Conservation (phyloP, 306 rosid genomes). For the Vigna reflexopilosa region DNA sequence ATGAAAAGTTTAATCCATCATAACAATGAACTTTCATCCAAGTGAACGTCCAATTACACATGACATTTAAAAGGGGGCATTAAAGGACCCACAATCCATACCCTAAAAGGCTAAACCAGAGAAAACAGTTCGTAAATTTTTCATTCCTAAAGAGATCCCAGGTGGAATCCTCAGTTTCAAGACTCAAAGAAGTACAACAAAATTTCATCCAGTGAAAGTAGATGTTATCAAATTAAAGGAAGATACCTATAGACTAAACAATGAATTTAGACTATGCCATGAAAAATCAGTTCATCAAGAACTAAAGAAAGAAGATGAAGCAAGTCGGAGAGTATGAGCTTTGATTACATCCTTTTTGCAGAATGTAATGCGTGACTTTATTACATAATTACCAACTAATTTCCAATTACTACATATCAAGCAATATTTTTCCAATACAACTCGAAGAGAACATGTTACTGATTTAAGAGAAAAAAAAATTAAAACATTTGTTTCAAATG, state of each 20-base stretch:
- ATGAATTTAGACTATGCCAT: not conserved
- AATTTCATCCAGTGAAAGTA: not conserved
- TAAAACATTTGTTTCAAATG: not conserved
- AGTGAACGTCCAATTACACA: not conserved
- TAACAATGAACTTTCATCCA: not conserved
- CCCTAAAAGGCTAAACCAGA: not conserved
- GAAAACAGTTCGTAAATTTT: not conserved
- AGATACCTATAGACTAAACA: too few species aligned
- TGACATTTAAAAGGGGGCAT: not conserved
- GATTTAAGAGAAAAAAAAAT: not conserved
- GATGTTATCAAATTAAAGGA: not conserved
- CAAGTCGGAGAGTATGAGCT: not conserved
- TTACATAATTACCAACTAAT: not conserved
- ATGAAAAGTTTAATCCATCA: not conserved
- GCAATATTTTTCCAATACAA: slow-evolving; percentile 5
- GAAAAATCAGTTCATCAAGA: not conserved
- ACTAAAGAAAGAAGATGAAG: not conserved
- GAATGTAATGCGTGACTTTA: not conserved
- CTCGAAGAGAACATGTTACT: not conserved
- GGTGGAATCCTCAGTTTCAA: not conserved
- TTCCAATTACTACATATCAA: not conserved
- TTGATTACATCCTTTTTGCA: not conserved
- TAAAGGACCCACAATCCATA: not conserved
- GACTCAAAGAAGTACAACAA: not conserved
- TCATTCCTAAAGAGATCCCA: not conserved